Percentiles rank a stretch among this genome's conserved stretches.
phyloP scores from a whole-genome alignment of 192 early-diverging fungal genomes.

The Funneliformis mosseae region DNA sequence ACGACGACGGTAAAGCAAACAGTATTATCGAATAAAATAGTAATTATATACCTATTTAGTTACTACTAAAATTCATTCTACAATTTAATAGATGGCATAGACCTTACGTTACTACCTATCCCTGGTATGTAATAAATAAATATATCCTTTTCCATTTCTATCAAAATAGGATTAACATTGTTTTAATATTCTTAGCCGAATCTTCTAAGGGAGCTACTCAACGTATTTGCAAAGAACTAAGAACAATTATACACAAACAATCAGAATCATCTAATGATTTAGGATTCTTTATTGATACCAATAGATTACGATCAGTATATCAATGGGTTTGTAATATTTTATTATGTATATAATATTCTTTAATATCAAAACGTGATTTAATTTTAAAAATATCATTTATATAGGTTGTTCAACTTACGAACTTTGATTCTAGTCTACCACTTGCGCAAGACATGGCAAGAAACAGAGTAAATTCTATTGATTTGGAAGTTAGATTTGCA shows the following conservation, averaged over 20 bases:
- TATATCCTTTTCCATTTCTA: neutral
- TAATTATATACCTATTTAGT: neutral
- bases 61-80: neutral
- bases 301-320: slow-evolving; percentile 32
- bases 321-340: slow-evolving; percentile 32
- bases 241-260: slow-evolving; percentile 27
- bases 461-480: slow-evolving; percentile 34
- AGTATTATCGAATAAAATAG: no score
- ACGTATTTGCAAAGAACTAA: slow-evolving; percentile 32
- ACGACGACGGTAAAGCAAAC: no score
- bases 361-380: neutral
- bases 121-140: slow-evolving; percentile 21
- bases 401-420: slow-evolving; percentile 34
- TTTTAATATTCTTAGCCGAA: slow-evolving; percentile 13
- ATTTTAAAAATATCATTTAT: no score
- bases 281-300: slow-evolving; percentile 31
- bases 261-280: slow-evolving; percentile 3
- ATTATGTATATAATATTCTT: neutral
- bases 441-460: slow-evolving; percentile 37
- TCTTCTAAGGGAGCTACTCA: slow-evolving; percentile 37
- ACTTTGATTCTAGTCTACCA: slow-evolving; percentile 35
- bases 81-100: slow-evolving; percentile 28
- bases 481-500: slow-evolving; percentile 40
- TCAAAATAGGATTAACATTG: neutral
- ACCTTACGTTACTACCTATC: slow-evolving; percentile 33